Percentiles rank a stretch among this genome's conserved stretches.
These are phyloP conservation scores for Zasmidium angulare DNA, from an alignment of 2,329 filamentous ascomycete genomes.

Conservation along the genomic window DNA sequence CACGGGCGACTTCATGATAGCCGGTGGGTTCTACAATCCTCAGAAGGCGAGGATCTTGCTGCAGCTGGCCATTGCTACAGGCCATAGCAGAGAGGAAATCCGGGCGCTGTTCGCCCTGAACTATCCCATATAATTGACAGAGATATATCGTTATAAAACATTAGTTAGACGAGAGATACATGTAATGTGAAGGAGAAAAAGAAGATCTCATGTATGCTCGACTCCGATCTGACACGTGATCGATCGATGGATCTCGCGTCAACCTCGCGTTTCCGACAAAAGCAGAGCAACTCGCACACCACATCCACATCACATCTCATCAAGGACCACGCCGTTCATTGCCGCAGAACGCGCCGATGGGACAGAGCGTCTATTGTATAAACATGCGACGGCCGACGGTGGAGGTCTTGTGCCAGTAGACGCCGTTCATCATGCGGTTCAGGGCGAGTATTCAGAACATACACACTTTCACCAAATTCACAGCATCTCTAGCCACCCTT, in stretches of 20 bases:
- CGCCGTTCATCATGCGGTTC: conserved; percentile 42
- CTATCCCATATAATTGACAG: conserved; percentile 4
- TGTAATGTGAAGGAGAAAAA: too few species aligned
- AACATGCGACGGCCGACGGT: conserved; percentile 1
- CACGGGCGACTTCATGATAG: conserved; percentile 39
- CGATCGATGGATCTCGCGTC: too few species aligned
- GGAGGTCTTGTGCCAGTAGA: not conserved
- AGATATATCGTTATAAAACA: too few species aligned
- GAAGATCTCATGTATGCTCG: too few species aligned
- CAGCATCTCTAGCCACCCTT: conserved; percentile 61
- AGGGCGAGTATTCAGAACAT: conserved; percentile 36
- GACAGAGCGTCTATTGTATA: not conserved
- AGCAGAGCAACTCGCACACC: too few species aligned
- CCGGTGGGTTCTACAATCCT: conserved; percentile 56
- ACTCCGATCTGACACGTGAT: too few species aligned
- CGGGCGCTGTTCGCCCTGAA: conserved; percentile 29
- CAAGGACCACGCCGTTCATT: not conserved
- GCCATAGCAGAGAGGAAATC: conserved; percentile 47
- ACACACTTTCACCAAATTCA: conserved; percentile 51
- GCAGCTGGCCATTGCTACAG: conserved; percentile 37
- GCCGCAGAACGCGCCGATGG: not conserved
- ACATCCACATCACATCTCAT: too few species aligned
- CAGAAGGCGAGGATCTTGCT: conserved; percentile 57
- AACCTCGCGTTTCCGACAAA: too few species aligned
- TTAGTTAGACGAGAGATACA: too few species aligned